A percentile compares a stretch with the other conserved stretches of the same genome.
These are phyloP conservation scores for Aureobasidium melanogenum DNA, from an alignment of 2,329 filamentous ascomycete species.

Conservation along the genomic window DNA sequence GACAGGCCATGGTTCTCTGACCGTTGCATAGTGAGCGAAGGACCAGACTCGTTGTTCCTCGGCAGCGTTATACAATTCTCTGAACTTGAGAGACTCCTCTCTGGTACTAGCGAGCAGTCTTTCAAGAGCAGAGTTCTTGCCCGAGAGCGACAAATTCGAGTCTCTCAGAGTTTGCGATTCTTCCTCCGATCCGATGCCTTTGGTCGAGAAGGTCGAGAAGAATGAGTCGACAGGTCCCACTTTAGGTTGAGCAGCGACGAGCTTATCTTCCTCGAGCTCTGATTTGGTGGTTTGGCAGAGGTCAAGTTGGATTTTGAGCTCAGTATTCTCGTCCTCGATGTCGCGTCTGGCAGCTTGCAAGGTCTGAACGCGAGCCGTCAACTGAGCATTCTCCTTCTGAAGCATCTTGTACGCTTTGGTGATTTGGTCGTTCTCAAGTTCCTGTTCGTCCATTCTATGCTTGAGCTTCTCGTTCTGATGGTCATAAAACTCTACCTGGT, in stretches of 20 bases:
- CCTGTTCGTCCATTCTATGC: neutral
- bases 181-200: no score
- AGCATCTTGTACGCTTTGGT: neutral
- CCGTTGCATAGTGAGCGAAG: neutral
- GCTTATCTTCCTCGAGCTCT: neutral
- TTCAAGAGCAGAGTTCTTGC: neutral
- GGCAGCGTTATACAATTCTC: neutral
- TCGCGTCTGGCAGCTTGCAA: neutral
- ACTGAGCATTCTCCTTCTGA: neutral
- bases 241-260: neutral
- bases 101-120: neutral
- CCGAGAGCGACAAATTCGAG: neutral
- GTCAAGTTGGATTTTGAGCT: neutral
- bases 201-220: no score
- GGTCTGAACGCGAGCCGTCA: neutral
- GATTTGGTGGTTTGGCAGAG: neutral
- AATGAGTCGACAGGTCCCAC: neutral
- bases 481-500: neutral
- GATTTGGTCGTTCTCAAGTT: neutral
- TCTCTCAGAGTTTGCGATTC: neutral
- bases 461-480: neutral
- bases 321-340: neutral
- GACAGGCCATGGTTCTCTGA: neutral
- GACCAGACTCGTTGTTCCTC: neutral
- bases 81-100: neutral